Conservation (phyloP, 116 monocot genomes). For the Iris pallida region DNA sequence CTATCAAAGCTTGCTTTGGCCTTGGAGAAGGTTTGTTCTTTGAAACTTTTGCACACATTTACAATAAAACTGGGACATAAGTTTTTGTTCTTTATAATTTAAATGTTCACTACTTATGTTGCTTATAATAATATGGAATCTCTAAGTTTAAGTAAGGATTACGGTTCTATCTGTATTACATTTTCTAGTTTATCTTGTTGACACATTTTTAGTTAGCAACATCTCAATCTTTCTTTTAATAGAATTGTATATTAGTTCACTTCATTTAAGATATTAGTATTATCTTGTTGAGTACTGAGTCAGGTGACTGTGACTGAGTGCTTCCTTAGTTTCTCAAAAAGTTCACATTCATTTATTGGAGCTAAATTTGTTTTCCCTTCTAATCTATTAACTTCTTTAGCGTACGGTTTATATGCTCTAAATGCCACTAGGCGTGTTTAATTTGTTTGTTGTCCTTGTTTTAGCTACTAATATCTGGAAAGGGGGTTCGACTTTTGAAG, state of each 20-base stretch:
- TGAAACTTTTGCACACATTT: background rate
- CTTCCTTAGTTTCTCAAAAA: too few relatives aligned
- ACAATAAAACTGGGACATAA: background rate
- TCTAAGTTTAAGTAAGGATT: too few relatives aligned
- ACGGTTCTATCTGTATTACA: background rate
- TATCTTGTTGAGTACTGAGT: too few relatives aligned
- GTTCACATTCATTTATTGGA: too few relatives aligned
- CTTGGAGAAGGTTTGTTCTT: slow-evolving; percentile 74
- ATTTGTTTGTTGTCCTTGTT: too few relatives aligned
- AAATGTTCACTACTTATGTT: background rate
- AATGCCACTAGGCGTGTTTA: too few relatives aligned
- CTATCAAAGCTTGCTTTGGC: slow-evolving; percentile 87
- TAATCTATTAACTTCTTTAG: too few relatives aligned
- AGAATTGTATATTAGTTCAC: background rate
- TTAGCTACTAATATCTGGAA: too few relatives aligned
- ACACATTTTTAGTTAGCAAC: background rate
- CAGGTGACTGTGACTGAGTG: too few relatives aligned
- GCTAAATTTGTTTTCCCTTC: too few relatives aligned
- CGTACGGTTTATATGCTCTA: too few relatives aligned
- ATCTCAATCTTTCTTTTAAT: background rate
- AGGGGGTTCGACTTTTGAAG: too few relatives aligned
- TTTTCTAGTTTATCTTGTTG: background rate
- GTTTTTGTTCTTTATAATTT: background rate
- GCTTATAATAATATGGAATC: background rate
- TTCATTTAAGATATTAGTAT: background rate